Base-by-base conservation (phyloP, 2,329 filamentous ascomycete species). In the Arthrobotrys iridis region DNA sequence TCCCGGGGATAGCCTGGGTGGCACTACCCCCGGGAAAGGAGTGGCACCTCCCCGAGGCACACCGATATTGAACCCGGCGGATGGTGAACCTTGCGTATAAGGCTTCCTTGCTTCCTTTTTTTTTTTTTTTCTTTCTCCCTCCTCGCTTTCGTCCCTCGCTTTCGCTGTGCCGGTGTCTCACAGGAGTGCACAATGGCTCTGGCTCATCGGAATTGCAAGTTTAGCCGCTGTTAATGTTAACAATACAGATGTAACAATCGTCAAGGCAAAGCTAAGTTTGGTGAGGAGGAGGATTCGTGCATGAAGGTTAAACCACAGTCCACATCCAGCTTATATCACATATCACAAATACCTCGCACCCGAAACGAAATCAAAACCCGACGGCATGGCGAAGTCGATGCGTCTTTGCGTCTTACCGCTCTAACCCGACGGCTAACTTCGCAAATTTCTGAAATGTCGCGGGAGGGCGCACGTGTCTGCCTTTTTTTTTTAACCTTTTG, bases 371-470 rank as follows among this genome's bases (percentile, higher is more conserved):
- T 33, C 35, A 24, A 64, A 35, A 45, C 35, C 35, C 24, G 46
- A 55, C 50, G 30, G 50, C 20, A 40, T 43, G 37, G 63, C 50
- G 37, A 30, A 28, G 26, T 58, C 41, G 41, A 40, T 67, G 52
- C 52, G 22, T 59, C 41, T 59, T 59, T 67, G 52, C n/a, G n/a
- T n/a, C 64, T 67, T 55, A 67, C 64, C 30, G 60, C 45, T 37
- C 28, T 26, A 46, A 48, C 58, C 41, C 64, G 57, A 67, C 52
- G 40, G 64, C 48, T 60, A 35, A 33, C 60, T 35, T 67, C 52
- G 52, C 64, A 67, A 59, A 59, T 55, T 24, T 50, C 8, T 30
- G 45, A 63, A 35, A 35, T n/a, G 18, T 35, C 40, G 58, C 22
- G 58, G 37, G 57, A 62, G 37, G 40, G 57, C 40, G 45, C 58